Base-by-base conservation (phyloP, 1,284 basidiomycete species). In the Cryptococcus jaspeensis region DNA sequence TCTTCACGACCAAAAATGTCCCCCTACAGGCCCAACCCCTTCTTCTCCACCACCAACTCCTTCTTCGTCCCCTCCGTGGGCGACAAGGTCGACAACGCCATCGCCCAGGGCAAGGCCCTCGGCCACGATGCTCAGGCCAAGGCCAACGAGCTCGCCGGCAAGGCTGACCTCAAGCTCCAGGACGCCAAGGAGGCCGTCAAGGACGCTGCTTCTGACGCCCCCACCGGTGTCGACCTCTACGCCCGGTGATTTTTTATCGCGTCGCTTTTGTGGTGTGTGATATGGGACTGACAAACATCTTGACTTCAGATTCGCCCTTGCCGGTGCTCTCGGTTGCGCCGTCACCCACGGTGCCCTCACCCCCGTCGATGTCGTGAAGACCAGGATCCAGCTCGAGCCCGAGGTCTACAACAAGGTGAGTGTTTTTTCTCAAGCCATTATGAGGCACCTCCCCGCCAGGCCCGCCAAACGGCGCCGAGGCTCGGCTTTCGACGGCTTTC, bases 301-400 rank as follows among this genome's bases (percentile, higher is more conserved):
- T 9, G 28, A 32, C 28, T 18, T 0, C 59, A 76, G 81, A 58
- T 82, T 82, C 77, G 81, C 81, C 62, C 73, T 97, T 63, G 92
- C 92, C 73, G 92, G 93, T 85, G 84, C 85, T 66, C 84, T 95
- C 67, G 92, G 93, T 62, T 97, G 93, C 73, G 91, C 92, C 81
- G 58, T 93, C 78, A 96, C 93, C 67, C 93, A 97, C 79, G 93
- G 92, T 59, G 90, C 88, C 71, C 87, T 93, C 72, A 94, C 92
- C 42, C 91, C 91, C 61, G 85, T 95, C 70, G 92, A 95, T 82
- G 91, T 94, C 69, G 89, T 90, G 73, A 96, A 97, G 84, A 96
- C 93, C 78, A 91, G 94, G 82, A 96, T 97, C 87, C 93, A 97
- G 87, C 91, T 91, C 50, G 70, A 87, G 80, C 75, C 78, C 59